Conservation (phyloP, 1,139 yeast genomes). For the Geotrichum europaeum region DNA sequence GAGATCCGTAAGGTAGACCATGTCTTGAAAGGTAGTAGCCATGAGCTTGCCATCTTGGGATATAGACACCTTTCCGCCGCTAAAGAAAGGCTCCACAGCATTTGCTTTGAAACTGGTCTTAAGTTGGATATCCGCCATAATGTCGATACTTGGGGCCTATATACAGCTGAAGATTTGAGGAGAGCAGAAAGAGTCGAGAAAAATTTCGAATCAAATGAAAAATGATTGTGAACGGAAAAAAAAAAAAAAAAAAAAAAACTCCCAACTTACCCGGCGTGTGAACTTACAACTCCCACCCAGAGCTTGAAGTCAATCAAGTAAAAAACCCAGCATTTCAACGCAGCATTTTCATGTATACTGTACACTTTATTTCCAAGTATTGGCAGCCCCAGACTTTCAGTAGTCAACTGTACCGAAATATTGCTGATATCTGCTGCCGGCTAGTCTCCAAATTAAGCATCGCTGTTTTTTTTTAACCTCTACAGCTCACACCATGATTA, state of each 20-base stretch:
- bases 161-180: no score
- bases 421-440: neutral
- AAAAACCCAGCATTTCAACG: neutral
- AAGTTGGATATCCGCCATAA: slow-evolving; percentile 19
- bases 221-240: neutral
- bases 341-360: neutral
- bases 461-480: neutral
- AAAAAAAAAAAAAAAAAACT: neutral
- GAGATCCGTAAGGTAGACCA: slow-evolving; percentile 63
- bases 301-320: neutral
- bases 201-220: neutral
- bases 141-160: neutral
- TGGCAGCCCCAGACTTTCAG: neutral
- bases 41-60: slow-evolving; percentile 59
- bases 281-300: neutral
- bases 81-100: slow-evolving; percentile 67
- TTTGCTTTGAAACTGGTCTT: slow-evolving; percentile 41
- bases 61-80: slow-evolving; percentile 76
- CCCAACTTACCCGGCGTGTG: neutral
- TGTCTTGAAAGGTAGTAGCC: slow-evolving; percentile 77
- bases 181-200: neutral
- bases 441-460: neutral
- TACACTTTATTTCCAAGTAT: neutral
- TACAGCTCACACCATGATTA: slow-evolving; percentile 22
- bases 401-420: neutral